phyloP scores from a whole-genome alignment of 2,329 filamentous ascomycete species.

The Alternaria brassicae region DNA sequence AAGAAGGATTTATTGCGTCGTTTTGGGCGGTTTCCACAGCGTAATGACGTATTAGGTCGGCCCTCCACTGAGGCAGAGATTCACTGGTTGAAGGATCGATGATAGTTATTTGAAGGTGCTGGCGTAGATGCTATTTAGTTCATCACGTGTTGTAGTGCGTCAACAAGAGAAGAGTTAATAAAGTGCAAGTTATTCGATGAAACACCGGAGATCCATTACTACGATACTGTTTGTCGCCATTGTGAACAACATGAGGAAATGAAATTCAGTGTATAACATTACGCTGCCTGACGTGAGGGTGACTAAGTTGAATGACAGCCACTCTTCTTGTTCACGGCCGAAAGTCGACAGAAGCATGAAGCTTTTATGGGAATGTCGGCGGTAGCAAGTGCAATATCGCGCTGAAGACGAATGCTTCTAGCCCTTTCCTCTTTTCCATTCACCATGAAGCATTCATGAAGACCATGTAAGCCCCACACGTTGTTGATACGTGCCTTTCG shows the following conservation, averaged over 20 bases:
- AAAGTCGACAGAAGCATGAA: background rate
- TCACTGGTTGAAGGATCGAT: background rate
- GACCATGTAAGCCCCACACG: slow-evolving; percentile 5
- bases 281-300: background rate
- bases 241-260: too few species aligned
- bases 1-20: background rate
- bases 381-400: background rate
- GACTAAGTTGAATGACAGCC: background rate
- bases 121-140: too few species aligned
- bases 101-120: background rate
- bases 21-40: background rate
- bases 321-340: background rate
- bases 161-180: too few species aligned
- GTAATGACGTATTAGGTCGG: background rate
- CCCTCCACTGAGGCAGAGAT: background rate
- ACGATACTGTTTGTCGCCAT: too few species aligned
- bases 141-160: too few species aligned
- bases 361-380: background rate
- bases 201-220: too few species aligned
- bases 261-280: too few species aligned
- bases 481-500: slow-evolving; percentile 8
- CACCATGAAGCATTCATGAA: slow-evolving; percentile 1
- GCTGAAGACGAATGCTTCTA: background rate
- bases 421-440: background rate
- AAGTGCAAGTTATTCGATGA: too few species aligned